Evolutionary conservation across 306 rosid genomes (phyloP).

Genomic region (Rosa persica): DNA sequence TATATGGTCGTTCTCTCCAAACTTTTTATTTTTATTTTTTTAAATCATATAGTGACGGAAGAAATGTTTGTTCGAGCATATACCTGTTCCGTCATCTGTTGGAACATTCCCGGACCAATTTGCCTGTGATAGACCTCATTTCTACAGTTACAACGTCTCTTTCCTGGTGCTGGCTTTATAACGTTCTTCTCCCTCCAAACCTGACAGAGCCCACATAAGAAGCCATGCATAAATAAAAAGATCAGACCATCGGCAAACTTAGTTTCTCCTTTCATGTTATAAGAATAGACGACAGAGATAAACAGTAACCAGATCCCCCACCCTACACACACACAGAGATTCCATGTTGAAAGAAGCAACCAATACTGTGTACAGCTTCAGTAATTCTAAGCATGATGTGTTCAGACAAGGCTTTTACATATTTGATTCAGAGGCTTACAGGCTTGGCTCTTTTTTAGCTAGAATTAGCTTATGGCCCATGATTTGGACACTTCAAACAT

Average conservation of each 20-base stretch:
- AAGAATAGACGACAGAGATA: neutral
- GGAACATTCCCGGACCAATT: conserved; percentile 99
- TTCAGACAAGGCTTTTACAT: neutral
- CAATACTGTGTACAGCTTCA: neutral
- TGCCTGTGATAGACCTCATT: conserved; percentile 96
- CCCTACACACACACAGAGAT: neutral
- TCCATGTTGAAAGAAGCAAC: neutral
- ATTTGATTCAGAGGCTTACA: too few relatives aligned
- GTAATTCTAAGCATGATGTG: neutral
- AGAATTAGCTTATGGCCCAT: neutral
- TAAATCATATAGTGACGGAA: conserved; percentile 12
- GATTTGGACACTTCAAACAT: neutral
- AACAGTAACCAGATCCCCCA: neutral
- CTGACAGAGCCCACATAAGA: conserved; percentile 37
- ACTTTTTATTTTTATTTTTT: neutral
- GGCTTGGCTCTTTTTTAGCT: too few relatives aligned
- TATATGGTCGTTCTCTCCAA: neutral
- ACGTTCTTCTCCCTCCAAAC: conserved; percentile 98
- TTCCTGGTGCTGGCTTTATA: conserved; percentile 88
- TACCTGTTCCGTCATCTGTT: conserved; percentile 99
- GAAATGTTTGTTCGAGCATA: neutral
- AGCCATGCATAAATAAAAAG: conserved; percentile 20
- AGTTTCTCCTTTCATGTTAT: neutral
- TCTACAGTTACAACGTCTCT: conserved; percentile 94
- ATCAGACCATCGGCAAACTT: neutral